Evolutionary conservation across 2,329 filamentous ascomycete genomes (phyloP), one percentile per base, ranked within the genome.

Genomic region (Byssothecium circinans): DNA sequence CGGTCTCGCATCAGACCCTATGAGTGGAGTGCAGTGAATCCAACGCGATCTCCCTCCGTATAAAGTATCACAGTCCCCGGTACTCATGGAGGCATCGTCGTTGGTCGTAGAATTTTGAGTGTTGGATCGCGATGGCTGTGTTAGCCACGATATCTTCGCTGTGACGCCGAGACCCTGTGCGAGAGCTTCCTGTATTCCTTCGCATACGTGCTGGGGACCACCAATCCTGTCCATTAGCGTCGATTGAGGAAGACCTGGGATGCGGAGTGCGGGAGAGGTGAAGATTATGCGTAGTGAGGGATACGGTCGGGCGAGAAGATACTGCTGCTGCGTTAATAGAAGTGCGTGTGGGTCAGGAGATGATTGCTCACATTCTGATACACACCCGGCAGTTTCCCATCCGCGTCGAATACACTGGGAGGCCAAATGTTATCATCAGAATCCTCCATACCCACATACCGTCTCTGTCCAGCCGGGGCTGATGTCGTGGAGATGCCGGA

Each of bases 11-110:
- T 85, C 84, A 22, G 78, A 78, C 2, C 85, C 86, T 2, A 86
- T 65, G 2, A 90, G 71, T 2, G 87, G 87, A 12, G 86, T 89
- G 59, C 85, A 87, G 65, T 90, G 87, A 22, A 90, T 85, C 86
- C 86, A 90, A 37, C 86, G 78, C 40, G 80, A 78, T 30, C 84
- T 78, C 1, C 85, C 86, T 33, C 80, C 73, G 18, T 50, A 27
- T 12, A 40, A 10, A n/a, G 45, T 32, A 3, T 41, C 45, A 2
- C 29, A 20, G 15, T 30, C 46, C 40, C 14, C 37, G 15, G 30
- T 47, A 35, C 32, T 43, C 47, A 33, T 35, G 2, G 50, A 52
- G 5, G 41, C 20, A 22, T 55, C 45, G 19, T 50, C 45, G 15
- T 33, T 11, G 7, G n/a, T n/a, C 11, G 25, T 22, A 10, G 25